Base-by-base conservation (phyloP, 768 basidiomycete genomes). In the Mycena rebaudengoi region DNA sequence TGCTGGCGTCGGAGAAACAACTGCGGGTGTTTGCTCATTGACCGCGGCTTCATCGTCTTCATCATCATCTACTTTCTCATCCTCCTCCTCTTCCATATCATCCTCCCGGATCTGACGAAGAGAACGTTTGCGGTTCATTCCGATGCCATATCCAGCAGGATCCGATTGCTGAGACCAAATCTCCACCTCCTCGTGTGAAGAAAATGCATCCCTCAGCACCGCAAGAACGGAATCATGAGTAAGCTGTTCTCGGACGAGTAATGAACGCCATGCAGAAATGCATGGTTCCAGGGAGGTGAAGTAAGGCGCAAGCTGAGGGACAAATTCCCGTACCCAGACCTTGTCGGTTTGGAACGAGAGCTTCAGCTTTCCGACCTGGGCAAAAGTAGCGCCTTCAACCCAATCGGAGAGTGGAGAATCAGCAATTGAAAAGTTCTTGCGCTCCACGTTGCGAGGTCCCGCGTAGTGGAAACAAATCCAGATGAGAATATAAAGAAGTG, bases 401-500 rank as follows among this genome's bases (percentile, higher is more conserved):
- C 50, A 52, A 14, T 37, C 7, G 2, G 12, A 8, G 2, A 52
- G 16, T 5, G n/a, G 4, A 12, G 50, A 39, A 7, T 26, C 7
- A 12, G 30, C 21, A 5, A 53, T 26, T 16, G 39, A 23, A n/a
- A 53, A 53, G 25, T 54, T 54, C 11, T 28, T 20, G 26, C 51
- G 51, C 13, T 39, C 51, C 23, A n/a, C 51, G 29, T 35, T 25
- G 1, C 39, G 26, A 1, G 52, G 52, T 4, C 52, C 52, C 2
- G 52, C 52, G 39, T 41, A 54, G 16, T 43, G 52, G 13, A 37
- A 23, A n/a, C 40, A 41, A n/a, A 54, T 40, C 52, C 40, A 43
- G 4, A 54, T 41, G 23, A 54, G 28, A 11, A 41, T 40, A 18
- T 54, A 29, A 11, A 54, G 26, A 7, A 54, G 13, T 2, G 52